Base-by-base conservation (phyloP, 306 rosid genomes). In the Benincasa hispida region DNA sequence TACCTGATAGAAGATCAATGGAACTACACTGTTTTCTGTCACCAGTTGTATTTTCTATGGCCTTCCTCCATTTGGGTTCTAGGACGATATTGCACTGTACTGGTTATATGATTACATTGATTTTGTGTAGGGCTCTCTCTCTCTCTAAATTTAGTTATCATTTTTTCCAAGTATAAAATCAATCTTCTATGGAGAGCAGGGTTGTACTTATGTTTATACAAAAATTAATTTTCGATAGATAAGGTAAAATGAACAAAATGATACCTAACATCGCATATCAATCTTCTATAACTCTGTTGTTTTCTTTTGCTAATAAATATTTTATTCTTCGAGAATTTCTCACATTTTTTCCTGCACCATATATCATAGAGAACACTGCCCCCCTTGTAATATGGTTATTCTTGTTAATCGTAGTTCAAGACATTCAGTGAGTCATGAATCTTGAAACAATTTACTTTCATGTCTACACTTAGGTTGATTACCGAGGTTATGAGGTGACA, bases 401-500 rank as follows among this genome's bases (percentile, higher is more conserved):
- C 55, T 42, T 56, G 72, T 68, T 77, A 62, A n/a, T 75, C 65
- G 76, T 68, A 35, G 39, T 61, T 74, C 13, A 74, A 34, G 65
- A 14, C 75, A 69, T 45, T 15, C 53, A 10, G 15, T 54, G 11
- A 34, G 32, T 55, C 21, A 12, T 74, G 51, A 74, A 37, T 74
- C 65, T 48, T 63, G 35, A 42, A 28, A 73, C 79, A 79, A 78
- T 70, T 56, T 25, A 57, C 75, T 48, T 62, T 65, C 79, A 37
- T 81, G 67, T 63, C 79, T 47, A 8, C 59, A 13, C 78, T 79
- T 85, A 94, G 98, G 98, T 94, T 62, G 98, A 94, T 86, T 91
- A 94, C 87, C 94, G 96, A 80, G 99, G 99, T 74, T 94, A 94
- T 81, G 98, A 94, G 86, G 98, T 94, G 81, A 94, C 92, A 0